phyloP scores from a whole-genome alignment of 345 rosid genomes.

The Conringia planisiliqua region DNA sequence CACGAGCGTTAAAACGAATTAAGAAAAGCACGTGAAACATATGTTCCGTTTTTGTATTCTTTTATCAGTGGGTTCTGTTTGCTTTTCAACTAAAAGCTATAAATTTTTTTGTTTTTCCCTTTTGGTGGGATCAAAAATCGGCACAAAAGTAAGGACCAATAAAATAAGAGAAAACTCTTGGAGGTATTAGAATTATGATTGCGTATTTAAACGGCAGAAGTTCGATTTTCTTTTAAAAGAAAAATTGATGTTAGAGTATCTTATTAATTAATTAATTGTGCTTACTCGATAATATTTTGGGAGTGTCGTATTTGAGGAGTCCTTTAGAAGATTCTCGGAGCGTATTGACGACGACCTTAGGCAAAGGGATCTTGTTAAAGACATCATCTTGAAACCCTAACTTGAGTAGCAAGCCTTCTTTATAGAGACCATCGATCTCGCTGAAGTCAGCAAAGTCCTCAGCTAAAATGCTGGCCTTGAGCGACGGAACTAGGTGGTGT shows the following conservation, averaged over 20 bases:
- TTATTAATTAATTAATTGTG: not conserved
- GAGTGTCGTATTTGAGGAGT: slow-evolving; percentile 75
- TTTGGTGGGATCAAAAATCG: not conserved
- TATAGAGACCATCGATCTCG: slow-evolving; percentile 81
- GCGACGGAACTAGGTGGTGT: slow-evolving; percentile 66
- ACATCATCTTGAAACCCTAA: slow-evolving; percentile 71
- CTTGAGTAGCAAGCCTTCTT: slow-evolving; percentile 83
- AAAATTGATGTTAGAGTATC: not conserved
- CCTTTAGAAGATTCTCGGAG: slow-evolving; percentile 68
- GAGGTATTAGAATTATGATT: not conserved
- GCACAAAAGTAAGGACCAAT: not conserved
- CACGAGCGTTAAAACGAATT: not conserved
- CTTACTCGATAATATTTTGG: slow-evolving; percentile 85
- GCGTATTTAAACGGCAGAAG: not conserved
- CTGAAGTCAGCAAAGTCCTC: slow-evolving; percentile 59
- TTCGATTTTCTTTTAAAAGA: not conserved
- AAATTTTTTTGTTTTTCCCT: not conserved
- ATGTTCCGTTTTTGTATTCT: not conserved
- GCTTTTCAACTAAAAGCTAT: not conserved
- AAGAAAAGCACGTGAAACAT: slow-evolving; percentile 23
- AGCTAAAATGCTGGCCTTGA: slow-evolving; percentile 73
- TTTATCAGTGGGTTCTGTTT: not conserved
- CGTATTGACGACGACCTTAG: slow-evolving; percentile 44
- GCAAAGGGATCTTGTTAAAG: slow-evolving; percentile 64
- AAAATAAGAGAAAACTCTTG: not conserved